Conservation (phyloP, 2,329 filamentous ascomycete genomes). For the Penicillium sp. region DNA sequence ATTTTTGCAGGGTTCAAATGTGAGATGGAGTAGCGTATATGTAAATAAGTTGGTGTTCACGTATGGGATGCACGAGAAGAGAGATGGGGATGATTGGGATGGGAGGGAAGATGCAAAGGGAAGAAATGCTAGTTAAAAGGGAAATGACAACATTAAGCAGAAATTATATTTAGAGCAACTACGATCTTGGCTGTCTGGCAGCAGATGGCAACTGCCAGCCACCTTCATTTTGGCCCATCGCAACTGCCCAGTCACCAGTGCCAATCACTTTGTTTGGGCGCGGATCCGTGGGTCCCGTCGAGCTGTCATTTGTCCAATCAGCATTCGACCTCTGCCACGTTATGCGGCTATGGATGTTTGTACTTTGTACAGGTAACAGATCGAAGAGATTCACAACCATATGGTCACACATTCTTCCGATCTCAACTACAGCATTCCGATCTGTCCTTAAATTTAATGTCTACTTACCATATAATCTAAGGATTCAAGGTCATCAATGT, state of each 20-base stretch:
- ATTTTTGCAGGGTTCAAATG: neutral
- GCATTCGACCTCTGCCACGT: slow-evolving; percentile 11
- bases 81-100: slow-evolving; percentile 5
- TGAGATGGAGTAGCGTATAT: slow-evolving; percentile 8
- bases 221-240: slow-evolving; percentile 27
- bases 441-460: neutral
- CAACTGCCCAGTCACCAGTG: neutral
- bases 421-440: neutral
- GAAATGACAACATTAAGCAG: slow-evolving; percentile 1
- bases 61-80: neutral
- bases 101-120: neutral
- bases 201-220: slow-evolving; percentile 30
- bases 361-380: too few species aligned
- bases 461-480: neutral
- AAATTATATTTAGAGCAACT: neutral
- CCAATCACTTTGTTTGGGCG: slow-evolving; percentile 11
- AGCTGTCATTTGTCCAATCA: slow-evolving; percentile 22
- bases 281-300: slow-evolving; percentile 24
- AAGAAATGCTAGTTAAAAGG: slow-evolving; percentile 3
- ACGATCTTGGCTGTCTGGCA: neutral
- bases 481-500: too few species aligned
- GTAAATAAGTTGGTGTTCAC: slow-evolving; percentile 1
- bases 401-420: neutral
- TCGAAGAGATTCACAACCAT: neutral
- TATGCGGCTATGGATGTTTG: slow-evolving; percentile 8